Percentiles rank a stretch among this genome's conserved stretches.
phyloP scores from a whole-genome alignment of 352 stramenopile species.

The Phytophthora pistaciae region DNA sequence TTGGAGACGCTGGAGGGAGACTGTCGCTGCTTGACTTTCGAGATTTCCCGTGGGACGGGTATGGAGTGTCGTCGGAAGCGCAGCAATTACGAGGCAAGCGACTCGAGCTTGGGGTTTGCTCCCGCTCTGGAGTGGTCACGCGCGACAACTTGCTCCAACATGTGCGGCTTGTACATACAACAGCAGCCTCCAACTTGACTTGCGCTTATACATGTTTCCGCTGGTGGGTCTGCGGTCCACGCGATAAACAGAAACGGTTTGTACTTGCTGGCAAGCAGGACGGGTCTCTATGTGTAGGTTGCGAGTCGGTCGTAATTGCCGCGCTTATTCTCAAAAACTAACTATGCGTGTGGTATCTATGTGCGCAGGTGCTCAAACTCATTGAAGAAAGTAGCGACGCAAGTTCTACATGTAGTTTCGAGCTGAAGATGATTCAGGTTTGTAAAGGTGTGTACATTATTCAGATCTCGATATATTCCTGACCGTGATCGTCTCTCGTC shows the following conservation, averaged over 20 bases:
- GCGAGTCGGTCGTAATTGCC: conserved; percentile 1
- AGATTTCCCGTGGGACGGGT: conserved; percentile 28
- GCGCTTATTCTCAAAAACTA: background rate
- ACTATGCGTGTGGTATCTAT: background rate
- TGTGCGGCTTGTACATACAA: conserved; percentile 41
- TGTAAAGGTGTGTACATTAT: background rate
- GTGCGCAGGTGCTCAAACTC: conserved; percentile 31
- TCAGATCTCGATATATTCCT: background rate
- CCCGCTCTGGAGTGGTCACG: conserved; percentile 39
- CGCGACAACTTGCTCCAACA: conserved; percentile 46
- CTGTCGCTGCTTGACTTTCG: conserved; percentile 49
- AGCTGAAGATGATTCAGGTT: conserved; percentile 30
- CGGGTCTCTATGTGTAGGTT: conserved; percentile 53
- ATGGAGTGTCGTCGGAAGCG: background rate
- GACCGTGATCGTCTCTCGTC: background rate
- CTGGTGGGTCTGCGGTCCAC: conserved; percentile 32
- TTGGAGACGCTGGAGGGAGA: conserved; percentile 35
- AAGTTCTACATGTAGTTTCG: background rate
- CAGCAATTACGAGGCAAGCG: conserved; percentile 30
- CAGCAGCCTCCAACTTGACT: background rate
- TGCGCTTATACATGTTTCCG: conserved; percentile 33
- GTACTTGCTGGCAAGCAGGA: conserved; percentile 46
- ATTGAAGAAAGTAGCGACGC: conserved; percentile 4
- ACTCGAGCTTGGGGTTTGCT: conserved; percentile 33
- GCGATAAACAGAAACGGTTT: conserved; percentile 32